These are phyloP conservation scores for Raffaelea albimanens DNA, from an alignment of 2,329 filamentous ascomycete genomes.

Conservation along the genomic window DNA sequence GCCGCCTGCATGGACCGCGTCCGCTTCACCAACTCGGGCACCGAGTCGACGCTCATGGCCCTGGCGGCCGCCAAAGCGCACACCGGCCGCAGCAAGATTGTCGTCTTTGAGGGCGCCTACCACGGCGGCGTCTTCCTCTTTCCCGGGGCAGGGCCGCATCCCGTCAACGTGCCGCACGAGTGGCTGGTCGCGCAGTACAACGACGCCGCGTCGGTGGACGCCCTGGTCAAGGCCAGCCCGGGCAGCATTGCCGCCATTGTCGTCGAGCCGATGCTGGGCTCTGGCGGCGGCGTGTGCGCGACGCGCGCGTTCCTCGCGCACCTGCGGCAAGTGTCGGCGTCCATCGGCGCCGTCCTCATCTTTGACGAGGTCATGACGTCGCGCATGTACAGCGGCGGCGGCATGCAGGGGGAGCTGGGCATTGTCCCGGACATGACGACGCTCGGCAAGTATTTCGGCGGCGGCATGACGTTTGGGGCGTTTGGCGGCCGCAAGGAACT, in stretches of 20 bases:
- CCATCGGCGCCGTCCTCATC: slow-evolving; percentile 48
- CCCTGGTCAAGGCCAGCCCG: slow-evolving; percentile 27
- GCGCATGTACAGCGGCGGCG: slow-evolving; percentile 46
- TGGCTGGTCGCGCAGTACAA: slow-evolving; percentile 55
- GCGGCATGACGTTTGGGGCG: slow-evolving; percentile 48
- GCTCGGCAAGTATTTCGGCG: slow-evolving; percentile 49
- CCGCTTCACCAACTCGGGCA: slow-evolving; percentile 56
- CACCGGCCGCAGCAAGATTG: slow-evolving; percentile 31
- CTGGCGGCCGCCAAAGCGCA: slow-evolving; percentile 40
- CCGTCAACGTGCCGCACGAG: slow-evolving; percentile 25
- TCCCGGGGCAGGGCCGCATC: slow-evolving; percentile 19
- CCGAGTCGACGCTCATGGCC: slow-evolving; percentile 52
- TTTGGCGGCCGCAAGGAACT: slow-evolving; percentile 52
- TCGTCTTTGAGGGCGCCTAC: slow-evolving; percentile 42
- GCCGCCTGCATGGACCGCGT: slow-evolving; percentile 34
- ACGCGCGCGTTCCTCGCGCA: slow-evolving; percentile 40
- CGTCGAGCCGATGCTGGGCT: slow-evolving; percentile 56
- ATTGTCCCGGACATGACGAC: slow-evolving; percentile 36
- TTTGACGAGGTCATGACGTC: slow-evolving; percentile 65
- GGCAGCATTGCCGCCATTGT: slow-evolving; percentile 49
- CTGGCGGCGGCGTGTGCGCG: slow-evolving; percentile 45
- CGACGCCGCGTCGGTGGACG: slow-evolving; percentile 35
- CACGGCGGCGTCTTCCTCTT: slow-evolving; percentile 36
- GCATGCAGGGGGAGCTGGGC: slow-evolving; percentile 50
- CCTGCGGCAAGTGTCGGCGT: slow-evolving; percentile 35